Conservation (phyloP, 2,329 filamentous ascomycete genomes). For the Apiospora arundinis region DNA sequence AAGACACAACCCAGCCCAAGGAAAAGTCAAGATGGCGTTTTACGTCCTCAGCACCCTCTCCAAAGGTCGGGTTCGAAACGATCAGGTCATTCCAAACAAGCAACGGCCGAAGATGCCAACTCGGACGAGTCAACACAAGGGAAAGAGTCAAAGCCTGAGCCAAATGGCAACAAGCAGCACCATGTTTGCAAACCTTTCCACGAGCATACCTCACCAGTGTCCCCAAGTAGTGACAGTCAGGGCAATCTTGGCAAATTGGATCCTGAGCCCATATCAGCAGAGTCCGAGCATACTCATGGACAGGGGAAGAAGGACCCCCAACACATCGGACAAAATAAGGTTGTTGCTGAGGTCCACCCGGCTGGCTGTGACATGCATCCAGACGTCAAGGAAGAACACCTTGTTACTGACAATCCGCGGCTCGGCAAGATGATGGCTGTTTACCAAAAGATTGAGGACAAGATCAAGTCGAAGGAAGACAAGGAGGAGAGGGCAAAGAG, state of each 20-base stretch:
- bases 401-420: neutral
- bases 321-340: neutral
- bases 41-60: too few species aligned
- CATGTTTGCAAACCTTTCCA: neutral
- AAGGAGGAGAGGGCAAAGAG: constrained; percentile 30
- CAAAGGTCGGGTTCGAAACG: neutral
- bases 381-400: neutral
- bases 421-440: constrained; percentile 9
- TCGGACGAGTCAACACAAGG: constrained; percentile 23
- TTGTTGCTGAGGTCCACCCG: neutral
- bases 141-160: constrained; percentile 28
- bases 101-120: constrained; percentile 28
- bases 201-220: neutral
- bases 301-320: neutral
- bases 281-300: constrained; percentile 2
- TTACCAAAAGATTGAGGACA: neutral
- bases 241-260: neutral
- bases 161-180: neutral
- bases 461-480: constrained; percentile 18
- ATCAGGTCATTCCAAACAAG: constrained; percentile 19
- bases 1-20: neutral
- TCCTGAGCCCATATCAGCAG: neutral
- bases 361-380: neutral
- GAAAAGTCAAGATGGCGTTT: neutral
- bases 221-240: neutral